Evolutionary conservation across 441 rosid species (phyloP).

Genomic region (Lepidium campestre): DNA sequence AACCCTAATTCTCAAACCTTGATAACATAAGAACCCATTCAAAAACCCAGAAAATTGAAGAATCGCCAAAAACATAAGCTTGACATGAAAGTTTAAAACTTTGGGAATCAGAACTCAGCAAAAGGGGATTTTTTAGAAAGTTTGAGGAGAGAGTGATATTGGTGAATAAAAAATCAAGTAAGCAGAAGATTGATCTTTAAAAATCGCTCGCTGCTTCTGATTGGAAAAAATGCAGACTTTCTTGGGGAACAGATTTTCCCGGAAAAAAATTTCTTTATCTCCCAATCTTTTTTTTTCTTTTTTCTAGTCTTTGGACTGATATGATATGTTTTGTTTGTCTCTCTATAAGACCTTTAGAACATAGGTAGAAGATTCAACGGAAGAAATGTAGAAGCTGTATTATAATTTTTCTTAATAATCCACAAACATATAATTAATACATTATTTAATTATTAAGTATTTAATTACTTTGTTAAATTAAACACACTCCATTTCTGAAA

Average conservation of each 20-base stretch:
- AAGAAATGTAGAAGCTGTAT: constrained; percentile 3
- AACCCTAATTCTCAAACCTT: constrained; percentile 3
- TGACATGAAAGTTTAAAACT: not conserved
- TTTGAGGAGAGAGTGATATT: not conserved
- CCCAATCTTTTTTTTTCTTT: not conserved
- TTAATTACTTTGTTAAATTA: not conserved
- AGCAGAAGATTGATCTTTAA: not conserved
- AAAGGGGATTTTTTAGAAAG: not conserved
- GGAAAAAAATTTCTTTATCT: not conserved
- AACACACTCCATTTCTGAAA: not conserved
- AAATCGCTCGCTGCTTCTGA: constrained; percentile 11
- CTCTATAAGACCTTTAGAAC: not conserved
- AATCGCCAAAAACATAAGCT: not conserved
- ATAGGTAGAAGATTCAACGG: constrained; percentile 27
- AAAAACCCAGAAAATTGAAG: constrained; percentile 8
- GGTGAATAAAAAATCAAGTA: not conserved
- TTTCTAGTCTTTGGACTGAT: not conserved
- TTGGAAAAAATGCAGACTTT: constrained; percentile 2
- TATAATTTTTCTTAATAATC: not conserved
- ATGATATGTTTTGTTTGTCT: not conserved
- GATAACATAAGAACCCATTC: not conserved
- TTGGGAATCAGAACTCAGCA: not conserved
- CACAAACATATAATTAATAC: not conserved
- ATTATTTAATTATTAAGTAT: not conserved
- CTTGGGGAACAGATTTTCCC: not conserved